Conservation (phyloP, 345 rosid species). For the Mallotus nudiflorus region DNA sequence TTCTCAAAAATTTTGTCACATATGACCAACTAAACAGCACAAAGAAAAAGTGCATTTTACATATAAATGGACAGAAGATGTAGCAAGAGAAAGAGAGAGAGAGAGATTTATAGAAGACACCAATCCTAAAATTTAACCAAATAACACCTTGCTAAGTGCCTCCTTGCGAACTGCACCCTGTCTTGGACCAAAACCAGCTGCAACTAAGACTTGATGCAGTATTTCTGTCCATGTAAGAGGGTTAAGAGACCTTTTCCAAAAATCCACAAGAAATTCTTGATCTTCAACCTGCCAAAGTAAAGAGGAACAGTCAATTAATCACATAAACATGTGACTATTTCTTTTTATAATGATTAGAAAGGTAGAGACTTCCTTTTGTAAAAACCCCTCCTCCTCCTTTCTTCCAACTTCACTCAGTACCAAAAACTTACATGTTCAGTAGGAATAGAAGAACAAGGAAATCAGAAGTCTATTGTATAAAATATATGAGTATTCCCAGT, state of each 20-base stretch:
- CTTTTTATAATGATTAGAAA: not conserved
- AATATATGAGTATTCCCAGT: not conserved
- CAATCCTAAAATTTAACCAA: not conserved
- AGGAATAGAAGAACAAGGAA: not conserved
- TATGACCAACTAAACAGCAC: not conserved
- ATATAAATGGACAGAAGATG: not conserved
- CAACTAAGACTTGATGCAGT: conserved; percentile 74
- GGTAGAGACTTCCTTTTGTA: not conserved
- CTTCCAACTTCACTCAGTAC: not conserved
- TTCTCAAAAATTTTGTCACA: not conserved
- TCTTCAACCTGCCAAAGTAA: conserved; percentile 61
- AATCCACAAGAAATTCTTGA: conserved; percentile 56
- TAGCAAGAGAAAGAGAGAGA: not conserved
- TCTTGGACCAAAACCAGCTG: conserved; percentile 91
- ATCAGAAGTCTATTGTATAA: not conserved
- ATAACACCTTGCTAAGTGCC: conserved; percentile 65
- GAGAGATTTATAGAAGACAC: not conserved
- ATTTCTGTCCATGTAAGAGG: conserved; percentile 94
- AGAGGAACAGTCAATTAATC: conserved; percentile 12
- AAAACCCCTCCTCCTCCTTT: no score
- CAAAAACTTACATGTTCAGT: no score
- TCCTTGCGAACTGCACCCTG: conserved; percentile 50
- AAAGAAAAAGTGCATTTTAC: not conserved
- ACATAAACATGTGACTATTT: not conserved
- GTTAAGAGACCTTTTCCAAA: conserved; percentile 83